Conservation (phyloP, 2,329 filamentous ascomycete genomes). For the Truncatella angustata region DNA sequence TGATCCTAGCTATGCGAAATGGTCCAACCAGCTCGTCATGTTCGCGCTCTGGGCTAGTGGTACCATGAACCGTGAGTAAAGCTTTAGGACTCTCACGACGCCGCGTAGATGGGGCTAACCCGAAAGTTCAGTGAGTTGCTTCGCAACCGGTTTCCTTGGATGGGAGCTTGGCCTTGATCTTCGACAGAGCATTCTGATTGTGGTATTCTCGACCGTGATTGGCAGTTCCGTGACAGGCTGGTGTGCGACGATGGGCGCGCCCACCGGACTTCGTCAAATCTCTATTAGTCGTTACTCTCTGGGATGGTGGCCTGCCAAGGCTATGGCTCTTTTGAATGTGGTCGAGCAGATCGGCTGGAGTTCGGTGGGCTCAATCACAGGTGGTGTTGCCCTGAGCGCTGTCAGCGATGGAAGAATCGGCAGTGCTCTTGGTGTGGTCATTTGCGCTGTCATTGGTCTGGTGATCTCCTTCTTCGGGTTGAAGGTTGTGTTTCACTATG, state of each 20-base stretch:
- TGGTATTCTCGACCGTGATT: conserved; percentile 44
- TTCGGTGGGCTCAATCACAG: conserved; percentile 36
- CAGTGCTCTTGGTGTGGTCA: conserved; percentile 50
- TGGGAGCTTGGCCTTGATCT: conserved; percentile 46
- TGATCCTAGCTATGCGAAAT: conserved; percentile 32
- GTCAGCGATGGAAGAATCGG: conserved; percentile 43
- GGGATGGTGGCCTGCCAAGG: conserved; percentile 49
- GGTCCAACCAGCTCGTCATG: conserved; percentile 42
- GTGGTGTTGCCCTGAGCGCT: conserved; percentile 47
- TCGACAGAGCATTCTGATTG: conserved; percentile 41
- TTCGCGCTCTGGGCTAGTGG: conserved; percentile 50
- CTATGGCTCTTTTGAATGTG: conserved; percentile 48
- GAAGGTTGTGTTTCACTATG: conserved; percentile 46
- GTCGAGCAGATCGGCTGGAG: conserved; percentile 49
- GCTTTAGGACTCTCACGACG: too few species aligned
- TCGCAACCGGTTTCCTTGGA: conserved; percentile 50
- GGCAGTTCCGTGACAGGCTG: conserved; percentile 43
- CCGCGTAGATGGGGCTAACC: too few species aligned
- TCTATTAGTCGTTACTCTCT: conserved; percentile 48
- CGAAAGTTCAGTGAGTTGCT: conserved; percentile 36
- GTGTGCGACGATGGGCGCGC: conserved; percentile 49
- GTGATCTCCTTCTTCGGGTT: conserved; percentile 52
- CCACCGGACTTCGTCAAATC: conserved; percentile 49
- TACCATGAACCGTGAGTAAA: conserved; percentile 42
- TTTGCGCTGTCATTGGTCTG: conserved; percentile 47